Base-by-base conservation (phyloP, 148 eudicot genomes). In the Diospyros lotus region DNA sequence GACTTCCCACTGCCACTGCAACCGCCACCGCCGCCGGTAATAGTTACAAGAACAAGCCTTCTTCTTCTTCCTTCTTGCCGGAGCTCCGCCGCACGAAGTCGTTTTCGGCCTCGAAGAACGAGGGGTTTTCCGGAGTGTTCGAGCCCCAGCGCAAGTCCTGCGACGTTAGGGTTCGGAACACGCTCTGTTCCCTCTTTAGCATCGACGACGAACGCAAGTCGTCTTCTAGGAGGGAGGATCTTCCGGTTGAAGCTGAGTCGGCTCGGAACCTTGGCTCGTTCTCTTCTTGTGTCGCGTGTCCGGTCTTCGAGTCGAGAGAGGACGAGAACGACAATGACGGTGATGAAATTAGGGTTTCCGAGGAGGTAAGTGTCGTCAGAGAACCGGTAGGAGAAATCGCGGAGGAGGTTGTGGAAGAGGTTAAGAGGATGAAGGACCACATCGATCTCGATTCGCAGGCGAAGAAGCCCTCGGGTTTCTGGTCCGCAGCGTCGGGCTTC, bases 401-500 rank as follows among this genome's bases (percentile, higher is more conserved):
- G 5, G 83, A 81, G 55, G 85, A 83, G 75, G 79, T 60, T 13
- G 80, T 40, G 13, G 77, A 17, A 9, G 68, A 75, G 52, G 41
- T 86, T 70, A 92, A 88, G 88, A 85, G 87, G 1, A 94, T 94
- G 92, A 92, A 92, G 69, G 92, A 94, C 71, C 88, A 89, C 73
- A 86, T 91, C 59, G 93, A 91, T 78, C 86, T 91, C 48, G 90
- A 94, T 81, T 80, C 88, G 0, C 88, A 80, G 12, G 84, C 72
- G 11, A 94, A 92, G 80, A 94, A 92, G 80, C 71, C 73, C 28
- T 78, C 90, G 0, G 79, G 80, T 51, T 90, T 94, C 61, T 94
- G 97, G 98, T 87, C 92, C 0, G 93, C 97, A 0, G 97, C 98
- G 0, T 92, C 97, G 5, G 96, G 90, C 44, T 94, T 94, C 69